Conservation (phyloP, 2,329 filamentous ascomycete genomes). For the Herpotrichia juniperi region DNA sequence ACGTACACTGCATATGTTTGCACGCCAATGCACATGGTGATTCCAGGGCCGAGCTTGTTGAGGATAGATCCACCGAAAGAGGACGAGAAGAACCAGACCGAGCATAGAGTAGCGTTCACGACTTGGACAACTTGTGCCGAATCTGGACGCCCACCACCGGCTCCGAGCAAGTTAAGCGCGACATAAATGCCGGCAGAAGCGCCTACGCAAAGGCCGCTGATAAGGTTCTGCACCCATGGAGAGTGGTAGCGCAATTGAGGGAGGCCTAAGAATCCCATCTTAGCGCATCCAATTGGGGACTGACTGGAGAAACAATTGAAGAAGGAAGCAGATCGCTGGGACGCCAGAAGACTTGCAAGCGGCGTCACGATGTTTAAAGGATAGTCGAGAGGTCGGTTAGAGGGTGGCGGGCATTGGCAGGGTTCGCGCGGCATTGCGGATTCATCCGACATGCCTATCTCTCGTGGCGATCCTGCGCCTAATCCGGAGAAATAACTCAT, state of each 20-base stretch:
- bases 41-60: slow-evolving; percentile 36
- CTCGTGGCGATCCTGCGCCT: not conserved
- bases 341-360: not conserved
- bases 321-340: not conserved
- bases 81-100: slow-evolving; percentile 41
- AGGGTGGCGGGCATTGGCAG: not conserved
- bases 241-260: slow-evolving; percentile 35
- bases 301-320: not conserved
- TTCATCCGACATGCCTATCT: not conserved
- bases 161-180: slow-evolving; percentile 36
- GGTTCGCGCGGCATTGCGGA: not conserved
- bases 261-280: slow-evolving; percentile 30
- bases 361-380: not conserved
- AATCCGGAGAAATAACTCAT: not conserved
- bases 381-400: not conserved
- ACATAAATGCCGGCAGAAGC: slow-evolving; percentile 38
- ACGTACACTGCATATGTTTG: slow-evolving; percentile 39
- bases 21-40: slow-evolving; percentile 40
- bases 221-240: slow-evolving; percentile 39
- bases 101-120: slow-evolving; percentile 39
- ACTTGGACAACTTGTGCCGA: slow-evolving; percentile 40
- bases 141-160: slow-evolving; percentile 34
- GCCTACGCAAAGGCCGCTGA: slow-evolving; percentile 36
- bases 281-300: slow-evolving; percentile 4
- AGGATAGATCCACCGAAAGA: slow-evolving; percentile 39